Conservation (phyloP, 2,329 filamentous ascomycete species). For the Clonostachys rosea region DNA sequence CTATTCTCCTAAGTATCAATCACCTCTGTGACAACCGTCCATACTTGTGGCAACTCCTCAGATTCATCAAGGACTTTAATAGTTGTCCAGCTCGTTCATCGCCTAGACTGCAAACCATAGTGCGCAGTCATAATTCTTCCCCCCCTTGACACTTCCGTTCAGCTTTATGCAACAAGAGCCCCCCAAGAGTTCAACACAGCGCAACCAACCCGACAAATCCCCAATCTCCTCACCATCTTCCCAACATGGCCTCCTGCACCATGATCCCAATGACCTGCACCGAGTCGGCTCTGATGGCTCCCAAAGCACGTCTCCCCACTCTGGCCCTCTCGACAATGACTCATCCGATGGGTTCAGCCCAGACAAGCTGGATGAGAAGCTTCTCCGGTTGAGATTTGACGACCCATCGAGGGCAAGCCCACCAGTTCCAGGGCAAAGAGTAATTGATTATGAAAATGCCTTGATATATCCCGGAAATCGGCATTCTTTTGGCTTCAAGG, state of each 20-base stretch:
- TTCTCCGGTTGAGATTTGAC: constrained; percentile 45
- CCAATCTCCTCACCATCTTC: constrained; percentile 22
- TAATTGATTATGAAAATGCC: constrained; percentile 59
- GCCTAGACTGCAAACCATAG: constrained; percentile 38
- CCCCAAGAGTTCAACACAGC: constrained; percentile 36
- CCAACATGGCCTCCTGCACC: constrained; percentile 54
- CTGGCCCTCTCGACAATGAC: constrained; percentile 15
- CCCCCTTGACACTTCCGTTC: constrained; percentile 24
- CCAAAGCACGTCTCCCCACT: constrained; percentile 27
- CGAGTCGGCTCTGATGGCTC: constrained; percentile 22
- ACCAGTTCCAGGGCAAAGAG: constrained; percentile 42
- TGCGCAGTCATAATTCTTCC: constrained; percentile 41
- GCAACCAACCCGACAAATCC: constrained; percentile 28
- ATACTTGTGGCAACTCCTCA: no score
- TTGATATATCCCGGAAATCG: constrained; percentile 38
- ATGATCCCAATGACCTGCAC: constrained; percentile 31
- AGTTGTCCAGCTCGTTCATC: no score
- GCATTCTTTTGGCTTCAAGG: constrained; percentile 49
- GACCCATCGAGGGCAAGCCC: constrained; percentile 18
- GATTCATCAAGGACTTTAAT: no score
- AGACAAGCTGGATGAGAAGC: constrained; percentile 40
- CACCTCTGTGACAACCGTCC: not conserved
- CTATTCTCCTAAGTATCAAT: not conserved
- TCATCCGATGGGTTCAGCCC: constrained; percentile 27
- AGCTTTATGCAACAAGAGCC: constrained; percentile 64